Base-by-base conservation (phyloP, 2,329 filamentous ascomycete genomes). In the Whalleya microplaca region DNA sequence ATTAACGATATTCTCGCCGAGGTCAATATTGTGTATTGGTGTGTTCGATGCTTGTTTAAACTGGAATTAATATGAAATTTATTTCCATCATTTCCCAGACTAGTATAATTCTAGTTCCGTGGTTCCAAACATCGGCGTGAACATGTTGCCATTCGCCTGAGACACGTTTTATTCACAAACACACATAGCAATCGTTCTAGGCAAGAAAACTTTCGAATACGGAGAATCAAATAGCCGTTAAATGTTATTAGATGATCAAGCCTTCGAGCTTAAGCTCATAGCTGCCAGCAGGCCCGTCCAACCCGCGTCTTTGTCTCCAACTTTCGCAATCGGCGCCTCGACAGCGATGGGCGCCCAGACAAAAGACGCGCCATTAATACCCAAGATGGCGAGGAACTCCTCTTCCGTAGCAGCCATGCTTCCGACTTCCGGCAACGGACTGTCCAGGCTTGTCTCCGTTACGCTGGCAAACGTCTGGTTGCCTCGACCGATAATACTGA, bases 301-400 rank as follows among this genome's bases (percentile, higher is more conserved):
- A 0, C 69, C 69, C 2, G 63, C 57, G 0, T 47, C 63, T 12
- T 51, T 58, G 2, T 76, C 76, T 2, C 75, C 75, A 5, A 80
- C 50, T n/a, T 59, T 61, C 14, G 67, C 54, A 29, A 80, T 54
- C 2, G 78, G 78, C 8, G 78, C 79, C 65, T 80, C 78, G 52
- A 81, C 70, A 0, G 76, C 77, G 19, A 80, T 74, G 2, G 71
- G 67, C 3, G 70, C 73, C 76, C 75, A 79, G 16, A 75, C 73
- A 41, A 76, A 72, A 6, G 66, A 67, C 42, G 66, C 65, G 0
- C 76, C 77, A 49, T 78, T 76, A 50, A 79, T 70, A 0, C 77
- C 77, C 53, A 80, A 71, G 3, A 72, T 64, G 0, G 76, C 73
- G n/a, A 71, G 54, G 47, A 80, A 79, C 64, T 79, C 73, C 58